Conservation (phyloP, 1,284 basidiomycete species). For the Phlebopus sp. region DNA sequence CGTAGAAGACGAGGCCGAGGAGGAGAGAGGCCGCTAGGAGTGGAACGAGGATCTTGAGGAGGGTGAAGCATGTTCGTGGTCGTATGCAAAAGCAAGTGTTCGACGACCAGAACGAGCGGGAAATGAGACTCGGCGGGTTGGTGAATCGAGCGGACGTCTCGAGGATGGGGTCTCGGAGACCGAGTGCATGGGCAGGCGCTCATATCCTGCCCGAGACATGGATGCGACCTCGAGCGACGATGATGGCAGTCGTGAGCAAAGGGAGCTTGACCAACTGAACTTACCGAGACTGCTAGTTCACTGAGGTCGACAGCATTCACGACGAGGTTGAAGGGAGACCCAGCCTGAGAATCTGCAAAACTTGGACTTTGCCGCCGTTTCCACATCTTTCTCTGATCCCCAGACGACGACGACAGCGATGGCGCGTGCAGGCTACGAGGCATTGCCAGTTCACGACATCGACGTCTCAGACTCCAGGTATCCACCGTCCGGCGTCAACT, state of each 20-base stretch:
- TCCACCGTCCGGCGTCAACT: neutral
- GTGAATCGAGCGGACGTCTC: constrained; percentile 14
- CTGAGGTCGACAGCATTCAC: too few relatives aligned
- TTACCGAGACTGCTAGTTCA: too few relatives aligned
- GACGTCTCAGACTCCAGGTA: neutral
- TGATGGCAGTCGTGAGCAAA: too few relatives aligned
- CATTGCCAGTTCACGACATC: constrained; percentile 1
- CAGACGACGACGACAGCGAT: neutral
- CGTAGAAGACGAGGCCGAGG: constrained; percentile 57
- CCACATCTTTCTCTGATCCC: too few relatives aligned
- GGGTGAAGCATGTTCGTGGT: constrained; percentile 23
- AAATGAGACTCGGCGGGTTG: neutral
- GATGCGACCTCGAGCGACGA: neutral
- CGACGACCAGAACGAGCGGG: constrained; percentile 1
- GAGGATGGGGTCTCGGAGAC: constrained; percentile 18
- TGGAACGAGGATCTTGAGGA: constrained; percentile 33
- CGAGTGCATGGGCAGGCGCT: constrained; percentile 30
- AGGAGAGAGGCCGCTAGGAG: constrained; percentile 41
- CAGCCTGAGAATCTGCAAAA: too few relatives aligned
- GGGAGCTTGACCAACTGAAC: too few relatives aligned
- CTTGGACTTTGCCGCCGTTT: too few relatives aligned
- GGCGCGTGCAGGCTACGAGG: constrained; percentile 1
- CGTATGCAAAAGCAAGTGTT: constrained; percentile 14
- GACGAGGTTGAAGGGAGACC: too few relatives aligned
- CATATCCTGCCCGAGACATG: constrained; percentile 28